Evolutionary conservation across 2,329 filamentous ascomycete genomes (phyloP), one percentile per base, ranked within the genome.

Genomic region (Chaetomiaceae sp.): DNA sequence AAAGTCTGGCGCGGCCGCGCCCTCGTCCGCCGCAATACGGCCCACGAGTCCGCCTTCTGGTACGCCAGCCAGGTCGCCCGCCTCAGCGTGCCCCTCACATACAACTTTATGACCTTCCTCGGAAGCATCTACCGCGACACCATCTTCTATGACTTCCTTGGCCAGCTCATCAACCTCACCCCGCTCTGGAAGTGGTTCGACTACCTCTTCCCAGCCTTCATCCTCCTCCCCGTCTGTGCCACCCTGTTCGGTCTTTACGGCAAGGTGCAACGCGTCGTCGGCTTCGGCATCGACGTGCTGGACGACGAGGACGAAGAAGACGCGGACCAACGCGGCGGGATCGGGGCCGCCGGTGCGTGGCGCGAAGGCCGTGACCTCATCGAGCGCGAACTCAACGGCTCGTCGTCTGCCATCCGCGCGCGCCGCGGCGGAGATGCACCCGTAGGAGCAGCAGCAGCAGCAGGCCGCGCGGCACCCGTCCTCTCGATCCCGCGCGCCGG

Each of bases 1-100:
- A 95, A 94, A 65, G 90, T 96, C n/a, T 99, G 94, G 94, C 88
- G 94, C 52, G 94, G 95, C 44, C 84, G 94, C 30, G 92, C 94
- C 0, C 77, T 99, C 5, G 92, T 97, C 42, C 84, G 82, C 54
- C 85, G 94, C 53, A 94, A 95, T 66, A 99, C 94, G 0, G 92
- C 95, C 54, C 85, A 89, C 56, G 94, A 97, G 67, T 90, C 86
- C 45, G 94, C 94, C 0, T 95, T 92, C 61, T 99, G 95, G 90
- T 99, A 97, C 66, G 87, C 90, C 1, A 85, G 90, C 54, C 90
- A 96, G 67, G 88, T 96, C 10, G 92, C 94, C 47, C 89, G 91
- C 64, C 82, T 99, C 38, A 96, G 89, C 1, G 89, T 99, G 0
- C 94, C 94, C 1, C 78, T 99, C 8, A 85, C 89, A 4, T 99